phyloP scores from a whole-genome alignment of 495 filamentous ascomycete genomes.

The Poronia punctata region DNA sequence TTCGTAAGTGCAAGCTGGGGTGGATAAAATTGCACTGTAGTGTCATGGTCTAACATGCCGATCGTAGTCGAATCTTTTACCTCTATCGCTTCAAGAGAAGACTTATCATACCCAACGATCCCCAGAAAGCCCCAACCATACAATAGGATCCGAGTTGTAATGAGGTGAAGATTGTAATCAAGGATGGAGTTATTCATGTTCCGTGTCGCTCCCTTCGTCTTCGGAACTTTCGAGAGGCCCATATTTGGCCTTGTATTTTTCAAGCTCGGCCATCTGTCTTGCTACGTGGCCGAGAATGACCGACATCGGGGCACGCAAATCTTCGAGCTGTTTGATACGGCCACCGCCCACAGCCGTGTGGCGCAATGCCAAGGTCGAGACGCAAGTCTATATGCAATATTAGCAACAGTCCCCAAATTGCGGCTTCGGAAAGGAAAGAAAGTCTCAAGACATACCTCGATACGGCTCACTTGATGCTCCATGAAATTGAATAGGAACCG shows the following conservation, averaged over 20 bases:
- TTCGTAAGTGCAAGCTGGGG: conserved; percentile 1
- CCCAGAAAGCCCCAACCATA: too few species aligned
- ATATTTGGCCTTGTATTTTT: conserved; percentile 41
- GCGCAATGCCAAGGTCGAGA: conserved; percentile 59
- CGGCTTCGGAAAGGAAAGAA: not conserved
- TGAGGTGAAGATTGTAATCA: too few species aligned
- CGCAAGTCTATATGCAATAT: conserved; percentile 56
- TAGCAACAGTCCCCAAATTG: conserved; percentile 8
- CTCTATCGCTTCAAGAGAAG: too few species aligned
- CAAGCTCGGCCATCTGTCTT: conserved; percentile 39
- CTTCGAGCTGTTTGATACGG: conserved; percentile 30
- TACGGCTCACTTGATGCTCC: conserved; percentile 88
- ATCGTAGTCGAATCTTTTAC: not conserved
- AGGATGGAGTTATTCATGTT: conserved; percentile 27
- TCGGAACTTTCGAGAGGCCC: conserved; percentile 26
- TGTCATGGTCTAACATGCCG: conserved; percentile 5
- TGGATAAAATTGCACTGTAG: conserved; percentile 9
- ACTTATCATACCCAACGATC: too few species aligned
- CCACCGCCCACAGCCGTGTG: conserved; percentile 49
- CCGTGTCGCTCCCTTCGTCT: conserved; percentile 22
- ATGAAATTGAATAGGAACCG: conserved; percentile 76
- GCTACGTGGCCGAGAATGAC: conserved; percentile 34
- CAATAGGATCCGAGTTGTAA: too few species aligned
- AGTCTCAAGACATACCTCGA: conserved; percentile 63
- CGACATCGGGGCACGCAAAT: conserved; percentile 46